Evolutionary conservation across 2,329 filamentous ascomycete species (phyloP), one percentile per base, ranked within the genome.

Genomic region (Diplocarpon mali): DNA sequence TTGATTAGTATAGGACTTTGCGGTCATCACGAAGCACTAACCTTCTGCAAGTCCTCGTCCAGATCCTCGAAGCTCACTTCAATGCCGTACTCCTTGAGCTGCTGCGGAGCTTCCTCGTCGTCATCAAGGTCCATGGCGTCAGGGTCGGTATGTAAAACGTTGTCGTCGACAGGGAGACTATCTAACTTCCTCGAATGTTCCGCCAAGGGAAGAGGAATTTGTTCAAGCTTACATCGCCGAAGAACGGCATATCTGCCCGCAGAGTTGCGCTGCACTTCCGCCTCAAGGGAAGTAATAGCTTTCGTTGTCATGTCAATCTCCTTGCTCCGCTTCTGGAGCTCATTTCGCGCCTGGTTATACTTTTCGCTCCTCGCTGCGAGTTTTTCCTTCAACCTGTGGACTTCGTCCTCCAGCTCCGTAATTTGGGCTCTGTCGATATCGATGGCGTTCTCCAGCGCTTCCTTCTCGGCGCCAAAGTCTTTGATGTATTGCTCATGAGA

Each of bases 111-210:
- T 31, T 81, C 80, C 5, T 69, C 77, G 44, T 85, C 85, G 51
- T 96, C 76, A 32, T 96, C 92, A 15, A 96, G 69, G 53, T 96
- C 90, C 89, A 96, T 95, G 2, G 83, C 83, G 60, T 95, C 88
- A 1, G 82, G 76, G 58, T 95, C 87, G 44, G 78, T 75, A 47
- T 82, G 80, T 35, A 86, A 69, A 35, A 93, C 67, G 50, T 81
- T 75, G 54, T 95, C 88, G 55, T 95, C 88, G 57, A 93, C 87
- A 2, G 92, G 92, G 41, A 98, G 72, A 51, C 82, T 77, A 57
- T 94, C 87, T 17, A 98, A 71, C 6, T 70, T 67, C 29, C 69
- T 70, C 2, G 87, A 95, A 17, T 80, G 81, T 45, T 79, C 69
- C 2, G 73, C 68, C 16, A 98, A 72, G 2, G 92, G 92, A 47